Evolutionary conservation across 306 rosid genomes (phyloP).

Genomic region (Castanea mollissima): DNA sequence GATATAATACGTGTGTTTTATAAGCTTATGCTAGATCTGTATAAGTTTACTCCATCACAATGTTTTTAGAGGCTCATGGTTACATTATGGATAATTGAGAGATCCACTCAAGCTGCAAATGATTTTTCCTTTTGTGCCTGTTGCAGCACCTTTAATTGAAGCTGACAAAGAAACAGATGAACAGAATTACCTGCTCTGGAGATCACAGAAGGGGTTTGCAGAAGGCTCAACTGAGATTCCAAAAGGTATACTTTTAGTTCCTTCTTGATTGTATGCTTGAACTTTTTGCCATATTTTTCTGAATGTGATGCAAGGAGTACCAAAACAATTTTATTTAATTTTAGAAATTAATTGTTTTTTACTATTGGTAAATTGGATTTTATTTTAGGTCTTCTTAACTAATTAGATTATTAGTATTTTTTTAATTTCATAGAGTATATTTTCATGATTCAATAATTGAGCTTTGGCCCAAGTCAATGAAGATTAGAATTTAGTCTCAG

Average conservation of each 20-base stretch:
- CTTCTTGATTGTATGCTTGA: not conserved
- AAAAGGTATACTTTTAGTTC: conserved; percentile 51
- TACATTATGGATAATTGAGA: not conserved
- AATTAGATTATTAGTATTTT: too few relatives aligned
- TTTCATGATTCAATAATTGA: too few relatives aligned
- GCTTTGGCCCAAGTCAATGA: too few relatives aligned
- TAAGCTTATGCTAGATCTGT: conserved; percentile 24
- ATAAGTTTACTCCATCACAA: conserved; percentile 9
- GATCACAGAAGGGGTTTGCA: conserved; percentile 77
- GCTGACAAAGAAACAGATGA: conserved; percentile 81
- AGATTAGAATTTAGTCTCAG: too few relatives aligned
- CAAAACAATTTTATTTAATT: too few relatives aligned
- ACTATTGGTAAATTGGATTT: too few relatives aligned
- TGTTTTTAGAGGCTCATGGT: not conserved
- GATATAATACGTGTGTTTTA: conserved; percentile 59
- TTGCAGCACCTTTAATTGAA: conserved; percentile 83
- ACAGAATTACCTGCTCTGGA: conserved; percentile 68
- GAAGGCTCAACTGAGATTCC: conserved; percentile 92
- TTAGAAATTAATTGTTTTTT: too few relatives aligned
- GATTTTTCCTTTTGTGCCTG: not conserved
- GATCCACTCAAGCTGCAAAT: not conserved
- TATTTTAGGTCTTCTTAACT: too few relatives aligned
- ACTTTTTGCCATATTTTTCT: not conserved
- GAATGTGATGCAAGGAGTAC: not conserved
- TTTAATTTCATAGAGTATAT: too few relatives aligned